Percentiles rank a stretch among this genome's conserved stretches.
Conservation (phyloP, 2,329 filamentous ascomycete genomes). For the Intubia oerlemansii region DNA sequence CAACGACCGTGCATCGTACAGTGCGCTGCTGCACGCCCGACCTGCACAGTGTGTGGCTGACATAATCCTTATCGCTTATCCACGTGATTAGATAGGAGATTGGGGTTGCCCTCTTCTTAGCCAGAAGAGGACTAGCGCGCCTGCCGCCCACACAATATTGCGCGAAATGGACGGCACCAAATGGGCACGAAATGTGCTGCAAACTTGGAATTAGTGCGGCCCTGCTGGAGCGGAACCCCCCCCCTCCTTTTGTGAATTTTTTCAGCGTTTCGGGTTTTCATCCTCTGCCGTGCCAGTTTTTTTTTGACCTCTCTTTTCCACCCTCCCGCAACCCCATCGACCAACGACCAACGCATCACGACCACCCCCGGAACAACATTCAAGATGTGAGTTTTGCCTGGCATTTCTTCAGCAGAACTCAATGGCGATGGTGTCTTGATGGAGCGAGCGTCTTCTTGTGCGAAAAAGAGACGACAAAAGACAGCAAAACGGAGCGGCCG, state of each 20-base stretch:
- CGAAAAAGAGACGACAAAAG: too few species aligned
- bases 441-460: too few species aligned
- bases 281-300: too few species aligned
- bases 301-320: conserved; percentile 1
- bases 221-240: conserved; percentile 1
- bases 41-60: conserved; percentile 1
- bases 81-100: conserved; percentile 4
- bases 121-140: conserved; percentile 4
- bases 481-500: too few species aligned
- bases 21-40: too few species aligned
- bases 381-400: conserved; percentile 7
- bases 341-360: conserved; percentile 5
- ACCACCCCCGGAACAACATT: conserved; percentile 6
- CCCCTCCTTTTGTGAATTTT: conserved; percentile 4
- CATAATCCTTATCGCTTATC: too few species aligned
- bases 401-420: conserved; percentile 2
- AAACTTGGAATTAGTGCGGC: conserved; percentile 5
- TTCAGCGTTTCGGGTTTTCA: too few species aligned
- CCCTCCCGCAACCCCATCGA: conserved; percentile 3
- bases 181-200: too few species aligned
- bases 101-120: conserved; percentile 8
- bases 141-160: conserved; percentile 7
- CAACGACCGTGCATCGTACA: too few species aligned
- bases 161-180: too few species aligned
- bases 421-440: conserved; percentile 5